Conservation (phyloP, 129 eudicot species). For the Dittrichia graveolens region DNA sequence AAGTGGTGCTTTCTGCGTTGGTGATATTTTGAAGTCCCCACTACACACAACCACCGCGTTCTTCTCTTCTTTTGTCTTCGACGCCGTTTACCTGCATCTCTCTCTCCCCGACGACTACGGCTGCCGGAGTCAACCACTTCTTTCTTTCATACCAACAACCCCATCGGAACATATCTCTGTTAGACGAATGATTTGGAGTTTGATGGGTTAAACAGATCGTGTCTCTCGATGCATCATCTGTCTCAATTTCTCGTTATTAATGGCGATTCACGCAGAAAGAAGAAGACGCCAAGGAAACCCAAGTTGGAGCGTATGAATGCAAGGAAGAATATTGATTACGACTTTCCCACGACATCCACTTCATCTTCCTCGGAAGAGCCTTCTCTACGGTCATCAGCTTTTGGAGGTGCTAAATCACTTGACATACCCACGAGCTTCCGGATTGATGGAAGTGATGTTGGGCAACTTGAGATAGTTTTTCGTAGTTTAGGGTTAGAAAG, state of each 20-base stretch:
- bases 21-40: slow-evolving; percentile 25
- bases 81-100: slow-evolving; percentile 33
- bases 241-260: slow-evolving; percentile 32
- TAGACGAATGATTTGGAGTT: background rate
- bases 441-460: slow-evolving; percentile 62
- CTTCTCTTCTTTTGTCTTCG: slow-evolving; percentile 22
- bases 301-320: slow-evolving; percentile 72
- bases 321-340: slow-evolving; percentile 56
- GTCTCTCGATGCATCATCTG: slow-evolving; percentile 32
- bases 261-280: slow-evolving; percentile 28
- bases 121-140: slow-evolving; percentile 31
- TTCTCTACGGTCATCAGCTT: slow-evolving; percentile 28
- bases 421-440: slow-evolving; percentile 65
- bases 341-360: slow-evolving; percentile 43
- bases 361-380: slow-evolving; percentile 12
- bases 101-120: slow-evolving; percentile 30
- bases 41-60: slow-evolving; percentile 34
- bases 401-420: slow-evolving; percentile 54
- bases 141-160: background rate
- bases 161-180: slow-evolving; percentile 5
- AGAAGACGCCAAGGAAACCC: slow-evolving; percentile 43
- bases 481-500: slow-evolving; percentile 65
- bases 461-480: slow-evolving; percentile 49
- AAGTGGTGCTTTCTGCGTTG: slow-evolving; percentile 17
- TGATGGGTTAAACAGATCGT: slow-evolving; percentile 18